Evolutionary conservation across 2,329 filamentous ascomycete genomes (phyloP), one percentile per base, ranked within the genome.

Genomic region (Pestalotiopsis fici): DNA sequence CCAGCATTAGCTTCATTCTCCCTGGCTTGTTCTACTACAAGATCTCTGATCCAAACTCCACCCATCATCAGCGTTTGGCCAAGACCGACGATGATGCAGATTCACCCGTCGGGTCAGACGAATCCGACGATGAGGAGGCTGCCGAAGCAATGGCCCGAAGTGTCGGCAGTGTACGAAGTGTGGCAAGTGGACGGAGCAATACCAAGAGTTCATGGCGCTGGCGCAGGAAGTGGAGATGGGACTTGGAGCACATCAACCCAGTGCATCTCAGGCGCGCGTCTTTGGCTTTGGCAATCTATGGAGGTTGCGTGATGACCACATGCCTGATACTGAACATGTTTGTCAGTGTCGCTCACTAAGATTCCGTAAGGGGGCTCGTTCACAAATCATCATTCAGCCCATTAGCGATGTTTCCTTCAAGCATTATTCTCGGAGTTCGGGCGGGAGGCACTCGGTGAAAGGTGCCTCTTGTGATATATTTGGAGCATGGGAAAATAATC

Each of bases 1-100:
- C 96, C 0, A 94, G 93, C 69, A 99, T 99, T 74, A 97, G 93
- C 69, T 99, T 99, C 78, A 98, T 99, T 71, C 86, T 99, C 0
- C 96, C 96, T 0, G 96, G 96, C 0, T 82, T 99, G 3, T 99
- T 99, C 79, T 99, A 98, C 80, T 99, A 98, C 83, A 98, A 98
- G 81, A 98, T 99, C 68, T 97, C 94, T 13, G 90, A 93, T 27
- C 96, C 96, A 0, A 92, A 97, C 66, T 95, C 93, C 57, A 87
- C 91, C 31, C 90, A 95, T 70, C 94, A 98, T 74, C 95, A 97
- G 77, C 89, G 92, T 15, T 83, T 98, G 11, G 84, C 94, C 70
- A 98, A 98, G 78, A 94, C 96, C 75, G 94, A 98, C 71, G 96
- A 98, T 73, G 93, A 95, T 70, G 90, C 90, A 73, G 93, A 95